These are phyloP conservation scores for Rasamsonia emersonii DNA, from an alignment of 2,329 filamentous ascomycete species.

Conservation along the genomic window DNA sequence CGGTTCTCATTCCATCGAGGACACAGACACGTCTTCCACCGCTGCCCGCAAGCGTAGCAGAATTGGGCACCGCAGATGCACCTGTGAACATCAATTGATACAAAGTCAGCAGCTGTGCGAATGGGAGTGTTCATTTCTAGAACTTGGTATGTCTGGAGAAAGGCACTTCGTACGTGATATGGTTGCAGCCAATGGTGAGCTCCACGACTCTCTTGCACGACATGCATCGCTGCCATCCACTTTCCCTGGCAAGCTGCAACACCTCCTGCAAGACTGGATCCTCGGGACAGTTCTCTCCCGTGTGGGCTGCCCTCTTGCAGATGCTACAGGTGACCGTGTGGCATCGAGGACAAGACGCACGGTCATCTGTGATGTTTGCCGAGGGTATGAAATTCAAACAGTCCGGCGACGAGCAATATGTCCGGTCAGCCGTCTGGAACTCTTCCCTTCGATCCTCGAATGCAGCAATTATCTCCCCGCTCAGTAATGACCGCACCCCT, in stretches of 20 bases:
- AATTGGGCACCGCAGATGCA: conserved; percentile 23
- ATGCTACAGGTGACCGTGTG: conserved; percentile 13
- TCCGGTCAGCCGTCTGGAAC: conserved; percentile 13
- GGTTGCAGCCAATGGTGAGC: conserved; percentile 22
- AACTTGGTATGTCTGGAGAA: not conserved
- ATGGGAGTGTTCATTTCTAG: no score
- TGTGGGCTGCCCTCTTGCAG: conserved; percentile 17
- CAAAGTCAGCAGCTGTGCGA: conserved; percentile 1
- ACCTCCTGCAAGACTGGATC: conserved; percentile 19
- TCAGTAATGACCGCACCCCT: conserved; percentile 7
- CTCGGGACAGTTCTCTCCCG: conserved; percentile 16
- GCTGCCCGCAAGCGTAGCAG: conserved; percentile 21
- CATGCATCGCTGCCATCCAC: conserved; percentile 69
- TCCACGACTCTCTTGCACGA: conserved; percentile 53
- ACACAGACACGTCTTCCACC: conserved; percentile 22
- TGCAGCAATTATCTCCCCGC: not conserved
- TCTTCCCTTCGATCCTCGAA: conserved; percentile 17
- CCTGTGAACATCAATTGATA: conserved; percentile 7
- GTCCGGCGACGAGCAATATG: conserved; percentile 16
- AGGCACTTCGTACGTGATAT: conserved; percentile 22
- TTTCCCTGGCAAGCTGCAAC: conserved; percentile 56
- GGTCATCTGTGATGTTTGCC: conserved; percentile 8
- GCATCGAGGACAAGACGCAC: conserved; percentile 15
- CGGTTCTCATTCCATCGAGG: conserved; percentile 18
- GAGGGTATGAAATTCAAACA: conserved; percentile 20